phyloP scores from a whole-genome alignment of 2,329 filamentous ascomycete species.

The Pseudogymnoascus sp. region DNA sequence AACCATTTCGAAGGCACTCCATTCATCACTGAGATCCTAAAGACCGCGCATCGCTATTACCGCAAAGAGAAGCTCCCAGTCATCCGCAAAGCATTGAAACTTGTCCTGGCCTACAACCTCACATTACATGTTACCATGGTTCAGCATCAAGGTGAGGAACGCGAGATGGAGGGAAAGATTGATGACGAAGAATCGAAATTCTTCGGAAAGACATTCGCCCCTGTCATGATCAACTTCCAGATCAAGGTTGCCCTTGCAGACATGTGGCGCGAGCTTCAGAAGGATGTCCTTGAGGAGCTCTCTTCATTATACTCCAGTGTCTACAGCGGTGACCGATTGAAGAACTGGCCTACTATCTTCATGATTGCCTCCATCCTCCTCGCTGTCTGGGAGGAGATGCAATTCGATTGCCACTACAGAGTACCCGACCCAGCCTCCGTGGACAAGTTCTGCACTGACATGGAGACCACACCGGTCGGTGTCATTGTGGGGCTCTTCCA shows the following conservation, averaged over 20 bases:
- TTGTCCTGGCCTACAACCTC: slow-evolving; percentile 91
- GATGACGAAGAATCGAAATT: slow-evolving; percentile 80
- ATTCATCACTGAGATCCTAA: slow-evolving; percentile 91
- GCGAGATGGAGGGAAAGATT: slow-evolving; percentile 70
- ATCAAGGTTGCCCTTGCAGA: slow-evolving; percentile 95
- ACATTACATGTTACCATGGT: slow-evolving; percentile 93
- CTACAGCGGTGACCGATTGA: slow-evolving; percentile 92
- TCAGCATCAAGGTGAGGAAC: slow-evolving; percentile 76
- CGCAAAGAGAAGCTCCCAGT: slow-evolving; percentile 78
- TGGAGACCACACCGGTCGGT: slow-evolving; percentile 92
- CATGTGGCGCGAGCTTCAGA: slow-evolving; percentile 96
- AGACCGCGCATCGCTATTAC: slow-evolving; percentile 92
- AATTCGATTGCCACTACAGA: slow-evolving; percentile 96
- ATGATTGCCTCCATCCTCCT: slow-evolving; percentile 90
- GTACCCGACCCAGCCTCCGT: slow-evolving; percentile 76
- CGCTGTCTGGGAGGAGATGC: slow-evolving; percentile 96
- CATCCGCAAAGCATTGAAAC: slow-evolving; percentile 89
- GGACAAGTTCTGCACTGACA: slow-evolving; percentile 90
- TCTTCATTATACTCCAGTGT: slow-evolving; percentile 92
- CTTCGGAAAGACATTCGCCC: slow-evolving; percentile 81
- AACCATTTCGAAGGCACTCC: slow-evolving; percentile 94
- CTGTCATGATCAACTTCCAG: slow-evolving; percentile 99
- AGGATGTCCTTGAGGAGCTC: slow-evolving; percentile 90
- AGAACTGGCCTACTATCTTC: slow-evolving; percentile 99
- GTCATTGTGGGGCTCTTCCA: slow-evolving; percentile 96